These are phyloP conservation scores for Pythium aquatile DNA, from an alignment of 352 stramenopile species.

Conservation along the genomic window DNA sequence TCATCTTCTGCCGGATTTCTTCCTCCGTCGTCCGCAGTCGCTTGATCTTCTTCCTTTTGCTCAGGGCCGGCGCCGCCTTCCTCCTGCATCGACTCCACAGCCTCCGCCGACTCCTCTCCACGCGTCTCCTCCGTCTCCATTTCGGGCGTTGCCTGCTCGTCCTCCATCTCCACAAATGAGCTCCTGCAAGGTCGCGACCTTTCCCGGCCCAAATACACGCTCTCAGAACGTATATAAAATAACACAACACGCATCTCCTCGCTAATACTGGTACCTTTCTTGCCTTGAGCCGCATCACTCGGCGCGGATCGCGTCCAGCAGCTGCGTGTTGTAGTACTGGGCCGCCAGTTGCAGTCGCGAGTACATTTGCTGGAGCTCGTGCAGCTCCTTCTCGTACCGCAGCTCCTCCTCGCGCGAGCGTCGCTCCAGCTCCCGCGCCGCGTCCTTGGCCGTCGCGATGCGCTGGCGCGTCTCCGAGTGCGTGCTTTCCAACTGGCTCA, in stretches of 20 bases:
- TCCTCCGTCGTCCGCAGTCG: background rate
- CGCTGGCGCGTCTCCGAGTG: slow-evolving; percentile 52
- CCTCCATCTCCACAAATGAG: slow-evolving; percentile 7
- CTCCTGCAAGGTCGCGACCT: slow-evolving; percentile 3
- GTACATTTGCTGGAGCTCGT: slow-evolving; percentile 75
- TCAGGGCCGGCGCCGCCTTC: background rate
- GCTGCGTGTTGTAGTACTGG: slow-evolving; percentile 67
- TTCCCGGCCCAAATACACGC: slow-evolving; percentile 3
- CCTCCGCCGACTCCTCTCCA: background rate
- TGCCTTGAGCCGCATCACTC: slow-evolving; percentile 7
- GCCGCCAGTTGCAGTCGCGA: slow-evolving; percentile 53
- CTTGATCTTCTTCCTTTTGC: background rate
- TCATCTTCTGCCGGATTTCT: background rate
- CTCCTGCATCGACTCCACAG: background rate
- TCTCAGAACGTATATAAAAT: slow-evolving; percentile 17
- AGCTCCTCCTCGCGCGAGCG: slow-evolving; percentile 66
- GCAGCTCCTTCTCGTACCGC: slow-evolving; percentile 61
- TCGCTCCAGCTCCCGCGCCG: slow-evolving; percentile 57
- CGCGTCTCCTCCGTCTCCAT: background rate
- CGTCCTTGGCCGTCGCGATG: slow-evolving; percentile 49
- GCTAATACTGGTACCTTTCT: background rate
- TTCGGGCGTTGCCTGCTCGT: background rate
- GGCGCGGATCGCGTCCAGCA: slow-evolving; percentile 46
- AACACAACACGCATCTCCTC: slow-evolving; percentile 4
- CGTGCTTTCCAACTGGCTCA: slow-evolving; percentile 48